Percentiles rank a stretch among this genome's conserved stretches.
phyloP scores from a whole-genome alignment of 2,329 filamentous ascomycete species.

The Paracorniculantispora psalliotae region DNA sequence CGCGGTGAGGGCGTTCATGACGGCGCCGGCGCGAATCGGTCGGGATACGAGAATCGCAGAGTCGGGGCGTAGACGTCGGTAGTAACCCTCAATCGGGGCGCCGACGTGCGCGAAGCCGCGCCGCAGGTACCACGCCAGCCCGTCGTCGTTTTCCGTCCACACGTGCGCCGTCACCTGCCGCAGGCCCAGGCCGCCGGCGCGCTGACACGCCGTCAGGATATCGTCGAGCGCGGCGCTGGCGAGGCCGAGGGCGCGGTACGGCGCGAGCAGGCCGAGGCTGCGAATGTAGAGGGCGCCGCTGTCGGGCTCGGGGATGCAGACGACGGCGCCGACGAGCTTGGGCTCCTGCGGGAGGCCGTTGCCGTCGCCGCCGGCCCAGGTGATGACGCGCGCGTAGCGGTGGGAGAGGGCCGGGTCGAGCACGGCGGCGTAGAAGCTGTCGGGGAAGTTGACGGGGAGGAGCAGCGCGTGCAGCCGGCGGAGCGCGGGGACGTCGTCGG shows the following conservation, averaged over 20 bases:
- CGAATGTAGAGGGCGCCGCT: slow-evolving; percentile 53
- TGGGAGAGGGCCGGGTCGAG: slow-evolving; percentile 44
- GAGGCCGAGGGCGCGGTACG: slow-evolving; percentile 57
- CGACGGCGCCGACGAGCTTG: slow-evolving; percentile 56
- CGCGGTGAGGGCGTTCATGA: slow-evolving; percentile 19
- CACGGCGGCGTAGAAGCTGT: slow-evolving; percentile 56
- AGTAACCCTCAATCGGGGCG: slow-evolving; percentile 52
- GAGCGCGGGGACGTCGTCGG: slow-evolving; percentile 51
- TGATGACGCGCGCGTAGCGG: slow-evolving; percentile 56
- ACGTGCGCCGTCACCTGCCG: slow-evolving; percentile 57
- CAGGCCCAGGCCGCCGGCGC: slow-evolving; percentile 23
- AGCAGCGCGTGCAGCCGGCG: slow-evolving; percentile 62
- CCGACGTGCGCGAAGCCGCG: slow-evolving; percentile 50
- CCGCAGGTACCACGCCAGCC: slow-evolving; percentile 55
- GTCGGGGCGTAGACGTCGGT: slow-evolving; percentile 55
- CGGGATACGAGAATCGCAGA: slow-evolving; percentile 57
- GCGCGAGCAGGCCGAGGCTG: slow-evolving; percentile 57
- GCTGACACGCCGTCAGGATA: slow-evolving; percentile 34
- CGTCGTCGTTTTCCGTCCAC: slow-evolving; percentile 62
- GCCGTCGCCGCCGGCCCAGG: slow-evolving; percentile 47
- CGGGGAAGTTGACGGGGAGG: slow-evolving; percentile 58
- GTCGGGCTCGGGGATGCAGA: slow-evolving; percentile 53
- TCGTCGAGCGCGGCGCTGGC: slow-evolving; percentile 53
- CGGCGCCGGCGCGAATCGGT: slow-evolving; percentile 30
- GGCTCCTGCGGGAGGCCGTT: slow-evolving; percentile 24